Evolutionary conservation across 2,329 filamentous ascomycete species (phyloP), one percentile per base, ranked within the genome.

Genomic region (Gnomoniopsis sp.): DNA sequence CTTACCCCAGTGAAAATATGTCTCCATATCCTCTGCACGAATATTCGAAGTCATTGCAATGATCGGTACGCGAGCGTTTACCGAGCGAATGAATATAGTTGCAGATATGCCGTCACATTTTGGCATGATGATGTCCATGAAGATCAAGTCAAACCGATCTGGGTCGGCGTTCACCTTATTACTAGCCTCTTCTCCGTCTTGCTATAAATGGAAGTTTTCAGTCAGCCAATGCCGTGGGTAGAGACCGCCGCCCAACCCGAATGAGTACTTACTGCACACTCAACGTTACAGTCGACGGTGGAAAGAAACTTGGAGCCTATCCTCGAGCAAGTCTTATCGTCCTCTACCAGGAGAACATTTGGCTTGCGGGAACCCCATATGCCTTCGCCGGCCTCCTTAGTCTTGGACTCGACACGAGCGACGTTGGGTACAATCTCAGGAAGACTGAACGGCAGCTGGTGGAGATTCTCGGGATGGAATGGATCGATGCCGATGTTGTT

Each of bases 1-100:
- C 88, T 79, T 82, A 95, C 93, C 95, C 76, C 96, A 93, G 68
- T 93, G 88, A 77, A 97, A 98, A 71, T 99, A 99, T 77, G 96
- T 93, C 55, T 93, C 90, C 62, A 98, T 96, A 71, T 99, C 95
- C 68, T 97, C 93, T 61, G 91, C 93, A 64, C 95, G 86, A 64
- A 99, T 98, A 70, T 98, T 99, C 3, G 93, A 97, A 3, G 95
- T 99, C 95, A 99, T 98, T 49, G 95, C 95, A 59, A 99, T 91
- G 67, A 99, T 96, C 0, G 95, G 95, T 21, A 90, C 87, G 6
- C 87, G 85, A 41, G 86, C 85, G 63, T 92, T 87, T 62, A 93
- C 91, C 69, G 96, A 90, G 55, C 93, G 87, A 64, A 99, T 97
- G 62, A 96, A 86, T 68, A 95, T 90, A 58, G 92, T 96, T 2